phyloP scores from a whole-genome alignment of 2,329 filamentous ascomycete species.

The Clarireedia monteithiana region DNA sequence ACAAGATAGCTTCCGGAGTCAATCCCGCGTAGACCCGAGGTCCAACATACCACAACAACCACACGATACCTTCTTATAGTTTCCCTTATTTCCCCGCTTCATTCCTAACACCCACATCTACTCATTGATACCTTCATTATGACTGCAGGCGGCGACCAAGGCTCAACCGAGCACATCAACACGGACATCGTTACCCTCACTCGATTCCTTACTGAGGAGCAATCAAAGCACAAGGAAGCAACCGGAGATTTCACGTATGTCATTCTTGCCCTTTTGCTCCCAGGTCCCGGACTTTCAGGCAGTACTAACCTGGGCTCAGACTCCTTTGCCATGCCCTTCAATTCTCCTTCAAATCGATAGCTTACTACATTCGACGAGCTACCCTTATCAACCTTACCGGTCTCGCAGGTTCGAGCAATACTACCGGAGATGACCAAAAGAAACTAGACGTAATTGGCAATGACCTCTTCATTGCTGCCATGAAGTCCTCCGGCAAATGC shows the following conservation, averaged over 20 bases:
- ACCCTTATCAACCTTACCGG: slow-evolving; percentile 93
- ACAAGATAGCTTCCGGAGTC: slow-evolving; percentile 9
- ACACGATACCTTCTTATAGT: neutral
- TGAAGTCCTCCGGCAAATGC: slow-evolving; percentile 87
- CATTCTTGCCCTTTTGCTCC: neutral
- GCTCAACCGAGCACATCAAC: slow-evolving; percentile 73
- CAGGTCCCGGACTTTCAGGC: neutral
- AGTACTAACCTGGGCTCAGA: slow-evolving; percentile 38
- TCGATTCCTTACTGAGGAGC: slow-evolving; percentile 92
- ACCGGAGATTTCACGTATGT: slow-evolving; percentile 96
- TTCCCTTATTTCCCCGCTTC: neutral
- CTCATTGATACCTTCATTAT: slow-evolving; percentile 16
- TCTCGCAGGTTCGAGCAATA: slow-evolving; percentile 89
- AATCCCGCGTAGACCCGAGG: slow-evolving; percentile 25
- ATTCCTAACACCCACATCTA: neutral
- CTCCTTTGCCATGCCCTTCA: slow-evolving; percentile 95
- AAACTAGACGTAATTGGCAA: slow-evolving; percentile 99
- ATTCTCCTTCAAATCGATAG: slow-evolving; percentile 99
- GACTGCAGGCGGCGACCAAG: slow-evolving; percentile 17
- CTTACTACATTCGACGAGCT: slow-evolving; percentile 96
- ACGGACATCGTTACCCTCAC: slow-evolving; percentile 94
- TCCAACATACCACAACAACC: slow-evolving; percentile 12
- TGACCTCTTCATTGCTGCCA: slow-evolving; percentile 92
- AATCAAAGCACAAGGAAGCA: slow-evolving; percentile 84
- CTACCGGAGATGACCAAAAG: slow-evolving; percentile 96